Evolutionary conservation across 1,139 yeast species (phyloP), one percentile per base, ranked within the genome.

Genomic region (Wickerhamomyces sp.): DNA sequence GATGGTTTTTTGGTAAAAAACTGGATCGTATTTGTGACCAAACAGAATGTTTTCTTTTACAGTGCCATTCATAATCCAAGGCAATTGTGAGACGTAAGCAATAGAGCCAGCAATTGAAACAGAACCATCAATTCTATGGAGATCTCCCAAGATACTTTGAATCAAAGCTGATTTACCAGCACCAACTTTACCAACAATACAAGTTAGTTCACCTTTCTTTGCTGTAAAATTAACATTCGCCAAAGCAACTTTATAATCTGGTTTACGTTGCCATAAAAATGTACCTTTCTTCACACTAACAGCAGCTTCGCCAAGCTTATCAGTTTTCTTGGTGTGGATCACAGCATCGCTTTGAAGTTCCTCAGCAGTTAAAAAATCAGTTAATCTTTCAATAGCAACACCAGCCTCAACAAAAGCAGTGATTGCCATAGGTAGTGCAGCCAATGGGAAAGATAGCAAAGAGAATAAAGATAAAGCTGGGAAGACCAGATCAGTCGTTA

Each of bases 21-120:
- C 78, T 16, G 85, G 76, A 51, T 91, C 96, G 54, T 68, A 85
- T 54, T 76, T 79, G 58, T 84, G 86, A 23, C 97, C 97, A 63
- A 91, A 91, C 44, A 87, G 58, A 52, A 91, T 84, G 54, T 91
- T 91, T 24, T 89, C 96, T 51, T 78, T 83, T 13, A 91, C 88
- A 8, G 94, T 69, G 31, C 95, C 96, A 55, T 91, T 91, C 86
- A 87, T 86, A 41, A 91, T 87, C 97, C 97, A 91, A 2, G 97
- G 78, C n/a, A 72, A 68, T 62, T 91, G 98, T 4, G 96, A 83
- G 28, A 85, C 96, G 60, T 89, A 91, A 0, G 97, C 96, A 28
- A 88, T 68, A 30, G 73, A 70, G 35, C 98, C 98, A 51, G 75
- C 81, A 22, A 84, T 72, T 23, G 66, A 66, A 4, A 86, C 93